Conservation (phyloP, 2,329 filamentous ascomycete genomes). For the Pseudocercospora cruenta region DNA sequence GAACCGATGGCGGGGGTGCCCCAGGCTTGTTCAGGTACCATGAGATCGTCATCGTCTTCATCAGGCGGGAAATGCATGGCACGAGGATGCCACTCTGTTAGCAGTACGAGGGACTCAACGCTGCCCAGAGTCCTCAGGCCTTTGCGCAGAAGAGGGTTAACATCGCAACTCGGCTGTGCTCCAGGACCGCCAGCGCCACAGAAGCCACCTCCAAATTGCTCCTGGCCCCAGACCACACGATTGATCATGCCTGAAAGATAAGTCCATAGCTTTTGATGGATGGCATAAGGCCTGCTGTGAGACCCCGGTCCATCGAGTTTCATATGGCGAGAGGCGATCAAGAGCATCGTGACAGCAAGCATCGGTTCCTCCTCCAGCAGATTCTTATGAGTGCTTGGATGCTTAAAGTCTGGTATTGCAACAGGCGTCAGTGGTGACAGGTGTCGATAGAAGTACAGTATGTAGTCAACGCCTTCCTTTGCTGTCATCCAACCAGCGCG, state of each 20-base stretch:
- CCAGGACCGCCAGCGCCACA: constrained; percentile 64
- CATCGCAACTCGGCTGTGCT: constrained; percentile 66
- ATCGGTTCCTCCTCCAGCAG: constrained; percentile 91
- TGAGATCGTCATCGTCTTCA: constrained; percentile 66
- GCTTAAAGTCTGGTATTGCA: constrained; percentile 84
- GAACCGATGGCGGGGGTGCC: constrained; percentile 63
- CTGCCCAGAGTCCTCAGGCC: constrained; percentile 89
- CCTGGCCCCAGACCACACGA: constrained; percentile 91
- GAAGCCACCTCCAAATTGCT: constrained; percentile 89
- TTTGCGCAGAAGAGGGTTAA: constrained; percentile 59
- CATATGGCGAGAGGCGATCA: constrained; percentile 86
- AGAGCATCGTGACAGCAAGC: constrained; percentile 85
- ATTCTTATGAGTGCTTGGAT: constrained; percentile 76
- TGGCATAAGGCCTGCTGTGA: constrained; percentile 81
- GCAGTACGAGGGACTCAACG: constrained; percentile 88
- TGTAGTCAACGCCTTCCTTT: constrained; percentile 88
- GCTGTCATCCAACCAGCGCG: constrained; percentile 95
- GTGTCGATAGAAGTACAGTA: constrained; percentile 93
- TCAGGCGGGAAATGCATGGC: constrained; percentile 87
- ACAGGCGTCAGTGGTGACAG: constrained; percentile 92
- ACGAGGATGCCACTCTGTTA: constrained; percentile 96
- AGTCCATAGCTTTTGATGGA: constrained; percentile 94
- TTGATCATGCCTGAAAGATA: constrained; percentile 95
- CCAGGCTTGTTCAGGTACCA: constrained; percentile 68
- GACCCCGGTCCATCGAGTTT: constrained; percentile 78